These are phyloP conservation scores for Tulasnella calospora DNA, from an alignment of 768 basidiomycete genomes.

Conservation along the genomic window DNA sequence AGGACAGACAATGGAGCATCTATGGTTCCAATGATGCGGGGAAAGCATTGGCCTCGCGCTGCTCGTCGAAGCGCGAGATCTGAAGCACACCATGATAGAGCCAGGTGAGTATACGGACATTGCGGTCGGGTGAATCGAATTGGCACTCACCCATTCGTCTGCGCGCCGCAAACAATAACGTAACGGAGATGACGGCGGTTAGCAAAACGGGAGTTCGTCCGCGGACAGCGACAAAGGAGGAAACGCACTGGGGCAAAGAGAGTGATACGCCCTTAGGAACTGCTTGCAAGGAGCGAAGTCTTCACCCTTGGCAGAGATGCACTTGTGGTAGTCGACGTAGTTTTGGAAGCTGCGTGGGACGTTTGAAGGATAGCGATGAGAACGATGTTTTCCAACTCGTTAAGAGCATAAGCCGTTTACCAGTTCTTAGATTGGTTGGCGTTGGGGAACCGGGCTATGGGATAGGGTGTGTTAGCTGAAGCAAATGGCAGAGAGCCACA, in stretches of 20 bases:
- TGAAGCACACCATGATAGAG: constrained; percentile 34
- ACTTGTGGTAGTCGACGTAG: constrained; percentile 98
- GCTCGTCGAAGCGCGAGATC: constrained; percentile 89
- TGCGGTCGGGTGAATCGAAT: constrained; percentile 7
- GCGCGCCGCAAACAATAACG: constrained; percentile 20
- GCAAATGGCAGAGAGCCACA: neutral
- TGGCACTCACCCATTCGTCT: constrained; percentile 84
- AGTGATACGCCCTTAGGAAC: constrained; percentile 93
- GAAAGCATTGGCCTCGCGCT: constrained; percentile 89
- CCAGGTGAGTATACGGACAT: constrained; percentile 9
- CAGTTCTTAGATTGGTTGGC: constrained; percentile 96
- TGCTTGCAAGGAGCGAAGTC: constrained; percentile 98
- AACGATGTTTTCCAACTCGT: neutral
- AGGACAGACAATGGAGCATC: constrained; percentile 29
- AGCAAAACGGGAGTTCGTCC: constrained; percentile 11
- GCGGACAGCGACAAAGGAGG: constrained; percentile 18
- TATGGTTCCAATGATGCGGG: constrained; percentile 82
- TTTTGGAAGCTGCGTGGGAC: constrained; percentile 68
- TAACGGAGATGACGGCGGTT: constrained; percentile 21
- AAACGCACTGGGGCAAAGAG: constrained; percentile 85
- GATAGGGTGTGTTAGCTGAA: constrained; percentile 27
- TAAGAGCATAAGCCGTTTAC: constrained; percentile 42
- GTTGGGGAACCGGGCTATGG: constrained; percentile 78
- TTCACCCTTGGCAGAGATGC: constrained; percentile 93
- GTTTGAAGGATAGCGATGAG: neutral